These are phyloP conservation scores for Trichosporon sp. DNA, from an alignment of 1,284 basidiomycete species.

Conservation along the genomic window DNA sequence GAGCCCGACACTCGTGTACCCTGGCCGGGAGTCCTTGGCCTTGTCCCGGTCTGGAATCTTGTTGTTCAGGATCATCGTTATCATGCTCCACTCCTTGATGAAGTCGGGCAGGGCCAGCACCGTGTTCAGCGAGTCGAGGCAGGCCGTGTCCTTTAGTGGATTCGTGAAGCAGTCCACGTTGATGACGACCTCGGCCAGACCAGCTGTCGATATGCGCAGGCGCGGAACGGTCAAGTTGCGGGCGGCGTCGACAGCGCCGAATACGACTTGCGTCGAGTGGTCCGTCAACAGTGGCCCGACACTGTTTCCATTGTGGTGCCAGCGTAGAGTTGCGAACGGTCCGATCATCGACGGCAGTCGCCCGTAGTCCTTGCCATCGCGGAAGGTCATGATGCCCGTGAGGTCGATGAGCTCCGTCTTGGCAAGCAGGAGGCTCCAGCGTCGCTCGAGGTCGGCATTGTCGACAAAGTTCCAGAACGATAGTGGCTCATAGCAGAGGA, in stretches of 20 bases:
- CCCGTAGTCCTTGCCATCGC: background rate
- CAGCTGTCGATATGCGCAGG: background rate
- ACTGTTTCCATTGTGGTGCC: background rate
- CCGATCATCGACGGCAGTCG: background rate
- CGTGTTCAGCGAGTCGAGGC: slow-evolving; percentile 1
- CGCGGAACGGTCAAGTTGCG: background rate
- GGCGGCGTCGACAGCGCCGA: background rate
- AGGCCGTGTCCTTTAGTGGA: background rate
- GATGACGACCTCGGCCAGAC: background rate
- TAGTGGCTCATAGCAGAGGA: background rate
- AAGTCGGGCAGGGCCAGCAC: background rate
- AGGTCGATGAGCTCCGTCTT: slow-evolving; percentile 1
- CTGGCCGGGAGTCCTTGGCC: background rate
- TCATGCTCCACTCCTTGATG: slow-evolving; percentile 12
- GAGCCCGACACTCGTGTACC: slow-evolving; percentile 3
- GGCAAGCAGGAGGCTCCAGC: background rate
- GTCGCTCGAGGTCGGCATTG: background rate
- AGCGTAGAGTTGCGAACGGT: background rate
- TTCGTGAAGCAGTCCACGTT: slow-evolving; percentile 10
- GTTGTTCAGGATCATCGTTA: background rate
- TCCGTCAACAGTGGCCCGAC: background rate
- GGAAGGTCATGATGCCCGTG: background rate
- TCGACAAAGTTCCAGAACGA: background rate
- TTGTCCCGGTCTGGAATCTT: background rate
- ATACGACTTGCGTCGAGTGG: background rate